Percentiles rank a stretch among this genome's conserved stretches.
These are phyloP conservation scores for Scheffersomyces lignicola DNA, from an alignment of 1,139 yeast genomes.

Conservation along the genomic window DNA sequence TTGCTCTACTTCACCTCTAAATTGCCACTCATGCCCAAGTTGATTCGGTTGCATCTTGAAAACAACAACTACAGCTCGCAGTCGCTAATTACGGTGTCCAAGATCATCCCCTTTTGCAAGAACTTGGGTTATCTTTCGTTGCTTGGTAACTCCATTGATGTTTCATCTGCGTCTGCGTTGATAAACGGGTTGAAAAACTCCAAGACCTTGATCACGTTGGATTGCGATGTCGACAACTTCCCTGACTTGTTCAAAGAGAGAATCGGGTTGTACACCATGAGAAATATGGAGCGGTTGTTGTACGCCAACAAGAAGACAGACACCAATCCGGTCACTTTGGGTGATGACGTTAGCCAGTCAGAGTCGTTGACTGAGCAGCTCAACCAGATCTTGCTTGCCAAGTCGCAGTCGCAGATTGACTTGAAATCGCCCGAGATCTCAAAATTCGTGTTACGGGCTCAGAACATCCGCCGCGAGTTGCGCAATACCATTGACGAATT, in stretches of 20 bases:
- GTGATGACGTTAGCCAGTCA: slow-evolving; percentile 11
- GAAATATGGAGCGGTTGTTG: slow-evolving; percentile 60
- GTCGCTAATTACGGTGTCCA: slow-evolving; percentile 56
- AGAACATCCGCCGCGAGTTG: slow-evolving; percentile 45
- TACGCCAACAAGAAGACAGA: slow-evolving; percentile 16
- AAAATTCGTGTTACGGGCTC: slow-evolving; percentile 46
- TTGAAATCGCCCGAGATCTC: slow-evolving; percentile 29
- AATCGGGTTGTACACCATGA: slow-evolving; percentile 67
- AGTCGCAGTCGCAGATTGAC: slow-evolving; percentile 29
- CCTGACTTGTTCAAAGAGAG: slow-evolving; percentile 52
- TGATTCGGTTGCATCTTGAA: slow-evolving; percentile 62
- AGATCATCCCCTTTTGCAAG: slow-evolving; percentile 61
- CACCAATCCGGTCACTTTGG: slow-evolving; percentile 7
- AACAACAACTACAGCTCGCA: slow-evolving; percentile 51
- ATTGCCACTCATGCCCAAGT: slow-evolving; percentile 58
- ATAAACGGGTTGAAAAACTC: slow-evolving; percentile 44
- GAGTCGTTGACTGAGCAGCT: slow-evolving; percentile 39
- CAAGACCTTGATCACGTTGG: slow-evolving; percentile 38
- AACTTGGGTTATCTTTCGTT: slow-evolving; percentile 59
- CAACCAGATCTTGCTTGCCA: slow-evolving; percentile 30
- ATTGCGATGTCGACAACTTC: slow-evolving; percentile 37
- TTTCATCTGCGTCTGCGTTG: slow-evolving; percentile 38
- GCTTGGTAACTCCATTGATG: slow-evolving; percentile 56
- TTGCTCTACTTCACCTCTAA: slow-evolving; percentile 47
- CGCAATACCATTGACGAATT: slow-evolving; percentile 57